A percentile compares a stretch with the other conserved stretches of the same genome.
Conservation (phyloP, 352 stramenopile genomes). For the Globisporangium paddicum region DNA sequence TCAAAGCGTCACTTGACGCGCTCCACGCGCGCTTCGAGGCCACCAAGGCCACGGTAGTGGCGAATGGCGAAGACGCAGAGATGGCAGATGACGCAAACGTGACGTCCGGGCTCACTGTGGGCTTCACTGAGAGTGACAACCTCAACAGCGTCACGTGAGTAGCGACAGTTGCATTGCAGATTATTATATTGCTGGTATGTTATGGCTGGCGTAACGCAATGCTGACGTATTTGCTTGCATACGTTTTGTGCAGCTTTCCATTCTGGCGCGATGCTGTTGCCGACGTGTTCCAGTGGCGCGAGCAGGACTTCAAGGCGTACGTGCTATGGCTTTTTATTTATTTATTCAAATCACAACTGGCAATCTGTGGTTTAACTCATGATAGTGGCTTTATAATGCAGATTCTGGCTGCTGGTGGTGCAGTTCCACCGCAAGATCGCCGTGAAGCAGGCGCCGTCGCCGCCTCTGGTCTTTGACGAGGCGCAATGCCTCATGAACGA, state of each 20-base stretch:
- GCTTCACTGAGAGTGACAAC: conserved; percentile 63
- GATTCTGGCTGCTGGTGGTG: conserved; percentile 77
- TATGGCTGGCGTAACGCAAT: background rate
- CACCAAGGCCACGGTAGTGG: conserved; percentile 2
- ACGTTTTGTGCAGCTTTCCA: conserved; percentile 27
- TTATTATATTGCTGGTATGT: background rate
- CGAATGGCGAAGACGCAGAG: conserved; percentile 31
- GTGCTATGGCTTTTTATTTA: background rate
- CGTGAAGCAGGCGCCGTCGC: conserved; percentile 22
- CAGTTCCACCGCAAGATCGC: conserved; percentile 71
- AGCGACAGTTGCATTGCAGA: background rate
- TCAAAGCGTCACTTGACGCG: conserved; percentile 53
- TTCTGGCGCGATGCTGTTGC: conserved; percentile 64
- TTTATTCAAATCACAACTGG: background rate
- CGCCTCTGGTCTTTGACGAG: conserved; percentile 33
- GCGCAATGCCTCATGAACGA: conserved; percentile 47
- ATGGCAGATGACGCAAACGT: conserved; percentile 30
- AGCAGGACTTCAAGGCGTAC: conserved; percentile 70
- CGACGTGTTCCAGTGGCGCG: conserved; percentile 68
- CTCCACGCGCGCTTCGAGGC: conserved; percentile 44
- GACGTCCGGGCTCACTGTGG: background rate
- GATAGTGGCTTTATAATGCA: conserved; percentile 3
- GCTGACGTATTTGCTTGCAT: background rate
- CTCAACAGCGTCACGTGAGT: conserved; percentile 29
- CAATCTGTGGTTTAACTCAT: background rate